Percentiles rank a stretch among this genome's conserved stretches.
Evolutionary conservation across 495 filamentous ascomycete species (phyloP).

Genomic region (Aspergillus nidulans): DNA sequence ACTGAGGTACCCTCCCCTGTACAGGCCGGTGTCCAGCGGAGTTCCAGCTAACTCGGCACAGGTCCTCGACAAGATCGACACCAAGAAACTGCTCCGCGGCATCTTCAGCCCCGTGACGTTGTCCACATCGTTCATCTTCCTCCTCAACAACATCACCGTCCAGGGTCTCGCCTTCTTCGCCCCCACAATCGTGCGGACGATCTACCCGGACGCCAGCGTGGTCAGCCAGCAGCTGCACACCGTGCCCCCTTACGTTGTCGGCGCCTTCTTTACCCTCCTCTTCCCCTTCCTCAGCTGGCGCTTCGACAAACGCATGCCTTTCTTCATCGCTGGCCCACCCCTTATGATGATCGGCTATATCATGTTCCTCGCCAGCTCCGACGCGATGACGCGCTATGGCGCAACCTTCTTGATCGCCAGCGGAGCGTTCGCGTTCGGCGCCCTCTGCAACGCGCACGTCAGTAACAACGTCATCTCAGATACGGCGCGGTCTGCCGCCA

Average conservation of each 20-base stretch:
- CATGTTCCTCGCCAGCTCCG: constrained; percentile 60
- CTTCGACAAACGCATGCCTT: constrained; percentile 47
- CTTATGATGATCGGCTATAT: constrained; percentile 66
- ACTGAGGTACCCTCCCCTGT: too few relatives aligned
- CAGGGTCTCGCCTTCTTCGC: constrained; percentile 63
- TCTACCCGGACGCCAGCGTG: constrained; percentile 50
- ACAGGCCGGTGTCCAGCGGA: too few relatives aligned
- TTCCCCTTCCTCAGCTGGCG: constrained; percentile 59
- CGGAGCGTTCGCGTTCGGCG: constrained; percentile 53
- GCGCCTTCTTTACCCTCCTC: constrained; percentile 60
- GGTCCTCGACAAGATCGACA: constrained; percentile 43
- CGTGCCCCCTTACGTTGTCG: constrained; percentile 67
- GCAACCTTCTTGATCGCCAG: constrained; percentile 65
- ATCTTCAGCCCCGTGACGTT: constrained; percentile 50
- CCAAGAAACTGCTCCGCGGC: constrained; percentile 39
- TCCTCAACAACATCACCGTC: constrained; percentile 54
- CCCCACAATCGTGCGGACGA: constrained; percentile 65
- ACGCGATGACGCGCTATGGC: constrained; percentile 57
- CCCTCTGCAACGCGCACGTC: constrained; percentile 61
- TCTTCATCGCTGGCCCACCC: constrained; percentile 43
- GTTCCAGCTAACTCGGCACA: neutral
- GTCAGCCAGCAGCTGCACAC: constrained; percentile 62
- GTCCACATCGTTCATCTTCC: constrained; percentile 43
- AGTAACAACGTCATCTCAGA: constrained; percentile 69
- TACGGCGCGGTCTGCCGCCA: constrained; percentile 61